These are phyloP conservation scores for Backusella mclennaniae DNA, from an alignment of 192 early-diverging fungal species.

Conservation along the genomic window DNA sequence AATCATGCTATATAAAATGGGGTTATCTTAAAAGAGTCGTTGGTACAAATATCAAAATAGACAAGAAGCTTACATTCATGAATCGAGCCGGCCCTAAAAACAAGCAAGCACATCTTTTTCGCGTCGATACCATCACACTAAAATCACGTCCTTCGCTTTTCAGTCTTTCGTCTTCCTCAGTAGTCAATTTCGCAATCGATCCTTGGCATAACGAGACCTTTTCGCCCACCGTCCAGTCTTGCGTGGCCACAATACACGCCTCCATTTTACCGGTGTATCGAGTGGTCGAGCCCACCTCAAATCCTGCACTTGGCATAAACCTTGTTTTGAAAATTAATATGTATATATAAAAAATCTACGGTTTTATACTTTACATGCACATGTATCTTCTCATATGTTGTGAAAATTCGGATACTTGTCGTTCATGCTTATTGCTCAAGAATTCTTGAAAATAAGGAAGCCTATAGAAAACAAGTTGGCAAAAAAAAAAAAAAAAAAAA, in stretches of 20 bases:
- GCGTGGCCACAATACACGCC: slow-evolving; percentile 54
- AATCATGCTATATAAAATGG: slow-evolving; percentile 50
- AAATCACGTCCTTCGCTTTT: slow-evolving; percentile 49
- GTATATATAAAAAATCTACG: too few species aligned
- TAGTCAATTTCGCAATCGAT: slow-evolving; percentile 44
- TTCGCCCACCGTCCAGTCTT: slow-evolving; percentile 44
- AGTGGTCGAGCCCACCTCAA: slow-evolving; percentile 51
- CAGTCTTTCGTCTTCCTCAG: slow-evolving; percentile 49
- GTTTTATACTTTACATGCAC: slow-evolving; percentile 16
- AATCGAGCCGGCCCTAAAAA: slow-evolving; percentile 64
- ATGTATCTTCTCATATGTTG: slow-evolving; percentile 44
- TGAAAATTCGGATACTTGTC: slow-evolving; percentile 41
- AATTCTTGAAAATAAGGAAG: slow-evolving; percentile 28
- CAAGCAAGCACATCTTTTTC: slow-evolving; percentile 47
- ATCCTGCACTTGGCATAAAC: slow-evolving; percentile 53
- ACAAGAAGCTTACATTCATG: slow-evolving; percentile 48
- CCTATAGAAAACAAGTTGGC: not conserved
- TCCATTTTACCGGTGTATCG: slow-evolving; percentile 52
- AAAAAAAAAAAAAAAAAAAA: too few species aligned
- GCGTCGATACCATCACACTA: slow-evolving; percentile 45
- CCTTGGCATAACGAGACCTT: slow-evolving; percentile 51
- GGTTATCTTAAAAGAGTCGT: too few species aligned
- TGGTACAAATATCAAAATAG: not conserved
- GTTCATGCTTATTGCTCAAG: slow-evolving; percentile 24
- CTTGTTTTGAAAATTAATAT: slow-evolving; percentile 12